Percentiles rank a stretch among this genome's conserved stretches.
Conservation (phyloP, 2,329 filamentous ascomycete genomes). For the Fusarium chuoi region DNA sequence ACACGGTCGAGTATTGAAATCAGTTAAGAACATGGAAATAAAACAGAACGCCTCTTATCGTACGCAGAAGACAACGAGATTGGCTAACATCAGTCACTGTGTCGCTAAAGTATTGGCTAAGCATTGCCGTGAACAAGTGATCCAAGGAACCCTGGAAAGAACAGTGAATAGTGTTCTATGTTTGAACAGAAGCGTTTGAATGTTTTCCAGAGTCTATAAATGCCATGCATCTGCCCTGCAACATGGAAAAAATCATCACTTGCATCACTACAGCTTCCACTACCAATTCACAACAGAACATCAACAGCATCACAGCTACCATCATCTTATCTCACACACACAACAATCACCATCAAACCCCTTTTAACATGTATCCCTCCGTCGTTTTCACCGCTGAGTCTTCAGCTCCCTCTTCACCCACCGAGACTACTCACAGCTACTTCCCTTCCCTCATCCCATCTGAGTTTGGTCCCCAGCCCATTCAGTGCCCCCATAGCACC, state of each 20-base stretch:
- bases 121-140: neutral
- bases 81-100: neutral
- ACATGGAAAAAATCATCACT: neutral
- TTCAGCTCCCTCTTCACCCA: neutral
- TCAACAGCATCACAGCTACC: neutral
- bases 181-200: neutral
- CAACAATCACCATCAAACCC: neutral
- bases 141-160: accelerated
- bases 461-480: neutral
- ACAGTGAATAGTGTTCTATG: accelerated
- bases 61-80: neutral
- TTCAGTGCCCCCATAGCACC: neutral
- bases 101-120: neutral
- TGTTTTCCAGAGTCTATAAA: neutral
- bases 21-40: accelerated
- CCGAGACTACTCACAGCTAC: neutral
- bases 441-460: neutral
- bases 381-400: neutral
- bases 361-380: neutral
- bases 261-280: neutral
- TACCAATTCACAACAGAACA: neutral
- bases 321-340: neutral
- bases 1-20: accelerated
- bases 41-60: neutral
- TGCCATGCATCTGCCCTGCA: too few relatives aligned